Evolutionary conservation across 139 green algal species (phyloP).

Genomic region (Chlorella vulgaris): DNA sequence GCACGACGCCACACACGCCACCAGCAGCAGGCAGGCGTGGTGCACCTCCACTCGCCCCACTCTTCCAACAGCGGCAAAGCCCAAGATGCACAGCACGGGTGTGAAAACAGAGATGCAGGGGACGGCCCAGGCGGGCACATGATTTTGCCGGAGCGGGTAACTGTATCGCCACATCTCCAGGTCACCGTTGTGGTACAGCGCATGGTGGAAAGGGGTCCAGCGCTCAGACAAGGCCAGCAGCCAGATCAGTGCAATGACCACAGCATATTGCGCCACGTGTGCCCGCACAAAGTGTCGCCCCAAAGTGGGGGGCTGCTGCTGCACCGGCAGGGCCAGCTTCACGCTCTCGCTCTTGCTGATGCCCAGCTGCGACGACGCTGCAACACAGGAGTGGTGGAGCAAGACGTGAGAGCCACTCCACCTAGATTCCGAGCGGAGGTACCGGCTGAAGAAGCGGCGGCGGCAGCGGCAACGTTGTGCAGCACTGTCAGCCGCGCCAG

Average conservation of each 20-base stretch:
- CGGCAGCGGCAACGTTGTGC: too few relatives aligned
- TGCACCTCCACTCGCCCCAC: constrained; percentile 22
- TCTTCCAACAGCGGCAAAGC: background rate
- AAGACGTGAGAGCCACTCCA: too few relatives aligned
- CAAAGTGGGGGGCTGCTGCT: background rate
- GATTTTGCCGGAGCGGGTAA: constrained; percentile 29
- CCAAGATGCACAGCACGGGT: background rate
- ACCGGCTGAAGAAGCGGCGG: too few relatives aligned
- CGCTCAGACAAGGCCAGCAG: background rate
- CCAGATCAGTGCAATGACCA: background rate
- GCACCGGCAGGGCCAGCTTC: background rate
- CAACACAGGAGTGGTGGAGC: background rate
- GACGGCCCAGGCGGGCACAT: constrained; percentile 36
- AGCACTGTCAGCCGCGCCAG: too few relatives aligned
- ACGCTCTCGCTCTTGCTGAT: background rate
- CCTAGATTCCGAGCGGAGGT: too few relatives aligned
- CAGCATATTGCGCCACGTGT: background rate
- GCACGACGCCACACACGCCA: constrained; percentile 17
- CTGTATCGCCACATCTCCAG: constrained; percentile 17
- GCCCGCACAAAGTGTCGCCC: background rate
- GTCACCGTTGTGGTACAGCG: constrained; percentile 22
- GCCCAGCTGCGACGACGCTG: background rate
- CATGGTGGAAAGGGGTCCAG: constrained; percentile 19
- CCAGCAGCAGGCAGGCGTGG: constrained; percentile 7
- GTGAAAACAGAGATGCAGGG: constrained; percentile 14